phyloP scores from a whole-genome alignment of 805 yeast species.

The Metahyphopichia silvanorum region DNA sequence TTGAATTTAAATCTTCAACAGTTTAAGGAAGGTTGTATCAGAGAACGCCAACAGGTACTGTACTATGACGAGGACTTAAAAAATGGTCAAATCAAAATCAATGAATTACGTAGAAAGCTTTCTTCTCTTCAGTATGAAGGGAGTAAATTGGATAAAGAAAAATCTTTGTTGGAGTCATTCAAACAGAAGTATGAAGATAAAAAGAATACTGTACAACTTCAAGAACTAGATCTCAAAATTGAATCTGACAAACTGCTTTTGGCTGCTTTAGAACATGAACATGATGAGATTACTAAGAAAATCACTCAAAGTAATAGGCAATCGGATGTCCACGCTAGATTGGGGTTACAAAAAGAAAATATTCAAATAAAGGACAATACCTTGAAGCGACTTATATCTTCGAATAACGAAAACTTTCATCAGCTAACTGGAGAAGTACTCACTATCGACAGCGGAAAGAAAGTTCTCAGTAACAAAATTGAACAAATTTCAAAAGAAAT shows the following conservation, averaged over 20 bases:
- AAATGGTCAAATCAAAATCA: constrained; percentile 30
- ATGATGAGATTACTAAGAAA: constrained; percentile 53
- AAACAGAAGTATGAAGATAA: constrained; percentile 27
- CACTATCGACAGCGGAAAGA: constrained; percentile 11
- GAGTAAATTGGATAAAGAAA: constrained; percentile 45
- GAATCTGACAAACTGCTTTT: constrained; percentile 35
- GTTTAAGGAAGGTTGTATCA: constrained; percentile 21
- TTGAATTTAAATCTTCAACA: constrained; percentile 12
- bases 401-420: constrained; percentile 18
- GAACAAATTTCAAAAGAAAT: not conserved
- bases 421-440: constrained; percentile 10
- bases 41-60: constrained; percentile 41
- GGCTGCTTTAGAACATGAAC: constrained; percentile 22
- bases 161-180: constrained; percentile 36
- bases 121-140: constrained; percentile 39
- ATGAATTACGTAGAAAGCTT: constrained; percentile 35
- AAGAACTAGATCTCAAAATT: constrained; percentile 30
- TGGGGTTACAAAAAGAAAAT: constrained; percentile 44
- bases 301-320: constrained; percentile 53
- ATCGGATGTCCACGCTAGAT: constrained; percentile 55
- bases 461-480: constrained; percentile 5
- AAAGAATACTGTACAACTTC: constrained; percentile 19
- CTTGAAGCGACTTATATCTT: constrained; percentile 20
- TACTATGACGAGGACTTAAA: constrained; percentile 41
- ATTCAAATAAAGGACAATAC: constrained; percentile 24